Evolutionary conservation across 768 basidiomycete species (phyloP).

Genomic region (Termitomyces sp.): DNA sequence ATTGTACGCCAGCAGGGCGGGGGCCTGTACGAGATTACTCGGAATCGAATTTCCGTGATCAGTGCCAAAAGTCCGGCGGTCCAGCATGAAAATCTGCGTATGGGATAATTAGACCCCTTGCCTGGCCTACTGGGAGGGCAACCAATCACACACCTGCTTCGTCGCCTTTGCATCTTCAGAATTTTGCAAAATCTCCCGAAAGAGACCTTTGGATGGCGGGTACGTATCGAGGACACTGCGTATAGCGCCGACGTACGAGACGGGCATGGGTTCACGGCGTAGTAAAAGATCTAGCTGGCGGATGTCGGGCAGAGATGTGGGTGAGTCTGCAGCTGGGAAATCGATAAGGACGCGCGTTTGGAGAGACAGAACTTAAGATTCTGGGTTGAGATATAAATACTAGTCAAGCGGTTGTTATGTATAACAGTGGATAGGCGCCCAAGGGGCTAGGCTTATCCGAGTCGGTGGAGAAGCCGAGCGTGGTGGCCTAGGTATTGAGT

Average conservation of each 20-base stretch:
- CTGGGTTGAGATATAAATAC: no score
- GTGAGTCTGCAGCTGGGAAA: neutral
- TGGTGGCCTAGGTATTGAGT: no score
- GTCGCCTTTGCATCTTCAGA: constrained; percentile 45
- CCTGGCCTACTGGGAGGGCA: neutral
- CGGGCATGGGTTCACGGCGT: neutral
- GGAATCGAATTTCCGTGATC: neutral
- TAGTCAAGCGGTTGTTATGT: no score
- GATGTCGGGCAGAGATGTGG: neutral
- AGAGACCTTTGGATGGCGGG: constrained; percentile 36
- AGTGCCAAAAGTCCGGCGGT: constrained; percentile 26
- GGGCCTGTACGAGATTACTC: constrained; percentile 28
- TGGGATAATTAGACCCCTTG: neutral
- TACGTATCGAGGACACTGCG: constrained; percentile 34
- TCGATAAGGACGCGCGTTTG: neutral
- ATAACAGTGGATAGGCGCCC: no score
- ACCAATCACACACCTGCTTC: constrained; percentile 30
- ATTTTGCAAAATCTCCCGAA: constrained; percentile 43
- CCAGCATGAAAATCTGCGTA: constrained; percentile 36
- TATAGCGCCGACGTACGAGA: constrained; percentile 8
- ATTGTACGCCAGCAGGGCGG: constrained; percentile 43
- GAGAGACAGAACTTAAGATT: no score
- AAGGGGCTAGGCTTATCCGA: no score
- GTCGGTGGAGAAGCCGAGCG: no score
- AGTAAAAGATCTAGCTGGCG: no score